Base-by-base conservation (phyloP, 441 rosid genomes). In the Hura crepitans region DNA sequence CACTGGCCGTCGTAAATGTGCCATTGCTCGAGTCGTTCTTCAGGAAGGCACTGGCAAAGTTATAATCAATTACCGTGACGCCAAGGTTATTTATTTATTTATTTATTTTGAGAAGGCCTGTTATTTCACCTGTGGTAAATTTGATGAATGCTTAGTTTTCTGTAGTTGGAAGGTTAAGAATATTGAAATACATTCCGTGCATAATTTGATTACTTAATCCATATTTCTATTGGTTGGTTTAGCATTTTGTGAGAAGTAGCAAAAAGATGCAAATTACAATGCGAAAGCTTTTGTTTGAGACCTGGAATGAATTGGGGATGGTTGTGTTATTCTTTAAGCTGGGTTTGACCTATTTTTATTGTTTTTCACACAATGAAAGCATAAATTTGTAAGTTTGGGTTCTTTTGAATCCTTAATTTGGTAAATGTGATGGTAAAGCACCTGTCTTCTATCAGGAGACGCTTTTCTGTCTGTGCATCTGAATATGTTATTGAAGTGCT, bases 11-110 rank as follows among this genome's bases (percentile, higher is more conserved):
- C 85, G 96, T 60, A 94, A 92, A 74, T 86, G 92, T 77, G 96
- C 97, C 70, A 83, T 86, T 42, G 97, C 99, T 75, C 84, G 96
- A 39, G 99, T 94, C 7, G 94, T 94, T 45, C 93, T 94, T 68
- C 97, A 90, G 69, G 99, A 92, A 80, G 97, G 98, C 66, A 87
- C 88, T 7, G 97, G 98, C 17, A 81, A 90, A 66, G 90, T 92
- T 71, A 74, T 88, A 70, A 90, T 94, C 76, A 94, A 94, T 73
- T 89, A 85, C 82, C 94, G 99, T 12, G 96, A 90, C 13, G 96
- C 96, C 62, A 87, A 84, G 90, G 97, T 94, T 42, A n/a, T n/a
- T n/a, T n/a, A n/a, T n/a, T n/a, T n/a, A n/a, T n/a, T n/a, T n/a
- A n/a, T n/a, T n/a, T n/a, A n/a, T n/a, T n/a, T n/a, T n/a, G n/a